Base-by-base conservation (phyloP, 345 rosid genomes). In the Sonneratia caseolaris region DNA sequence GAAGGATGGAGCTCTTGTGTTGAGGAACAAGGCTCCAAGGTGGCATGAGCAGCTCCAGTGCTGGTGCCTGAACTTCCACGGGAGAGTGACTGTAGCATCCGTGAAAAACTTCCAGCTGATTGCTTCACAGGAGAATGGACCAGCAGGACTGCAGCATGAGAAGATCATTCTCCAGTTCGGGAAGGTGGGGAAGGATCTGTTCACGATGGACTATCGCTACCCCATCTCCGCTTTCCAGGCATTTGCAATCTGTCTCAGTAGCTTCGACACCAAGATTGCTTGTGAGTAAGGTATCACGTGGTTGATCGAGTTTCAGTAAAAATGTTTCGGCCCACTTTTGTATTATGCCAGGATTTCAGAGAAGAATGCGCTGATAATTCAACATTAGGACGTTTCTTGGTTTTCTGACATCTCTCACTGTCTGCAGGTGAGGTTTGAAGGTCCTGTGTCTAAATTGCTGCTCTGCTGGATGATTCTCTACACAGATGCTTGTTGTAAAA, bases 31-130 rank as follows among this genome's bases (percentile, higher is more conserved):
- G 82, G 83, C 96, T 2, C 98, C 98, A 2, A 84, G 97, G 82
- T 94, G 98, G 97, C 98, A 93, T 19, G 97, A 91, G 79, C 97
- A 91, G 78, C 97, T 91, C 51, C 97, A 89, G 73, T 93, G 97
- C 81, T 93, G 97, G 98, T 91, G 98, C 78, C 83, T 91, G 75
- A 93, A 93, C 85, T 93, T 93, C 83, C 89, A 85, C 37, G 98
- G 98, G 37, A 83, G 97, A 70, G 98, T 93, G 67, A 94, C 97
- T 1, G 89, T 89, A 74, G 98, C 98, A 49, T 94, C 98, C 0
- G 97, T 94, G 10, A 94, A 93, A 80, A 94, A 94, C 78, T 91
- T 94, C 77, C 98, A 94, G 87, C 85, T 94, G 48, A 94, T 91
- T 70, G 95, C 97, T 35, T 85, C 92, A 71, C 76, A 76, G 7